Conservation (phyloP, 306 rosid species). For the Malus sieversii region DNA sequence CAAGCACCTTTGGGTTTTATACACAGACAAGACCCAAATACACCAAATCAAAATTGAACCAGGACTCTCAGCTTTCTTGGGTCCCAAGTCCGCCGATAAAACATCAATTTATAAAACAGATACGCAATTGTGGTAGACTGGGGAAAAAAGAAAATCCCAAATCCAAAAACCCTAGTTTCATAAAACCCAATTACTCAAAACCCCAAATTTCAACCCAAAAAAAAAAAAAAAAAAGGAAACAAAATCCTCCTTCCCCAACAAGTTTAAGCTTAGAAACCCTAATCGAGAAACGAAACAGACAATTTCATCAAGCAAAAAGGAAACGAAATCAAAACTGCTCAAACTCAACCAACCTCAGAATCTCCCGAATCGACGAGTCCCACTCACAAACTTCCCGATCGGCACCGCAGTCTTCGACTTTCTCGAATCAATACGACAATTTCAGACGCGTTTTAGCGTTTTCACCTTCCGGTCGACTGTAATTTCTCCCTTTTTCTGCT, state of each 20-base stretch:
- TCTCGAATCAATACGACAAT: background rate
- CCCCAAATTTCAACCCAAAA: background rate
- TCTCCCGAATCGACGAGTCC: slow-evolving; percentile 8
- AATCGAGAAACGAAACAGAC: background rate
- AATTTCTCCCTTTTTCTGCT: too few relatives aligned
- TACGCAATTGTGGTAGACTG: background rate
- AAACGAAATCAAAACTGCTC: background rate
- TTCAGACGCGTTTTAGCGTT: background rate
- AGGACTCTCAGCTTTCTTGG: background rate
- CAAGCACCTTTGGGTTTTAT: background rate
- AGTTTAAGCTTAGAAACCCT: background rate
- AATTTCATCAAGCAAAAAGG: background rate
- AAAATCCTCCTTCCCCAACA: background rate
- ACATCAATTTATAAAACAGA: background rate
- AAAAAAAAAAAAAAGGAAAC: background rate
- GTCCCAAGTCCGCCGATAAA: background rate
- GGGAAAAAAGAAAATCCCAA: background rate
- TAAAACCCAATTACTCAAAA: background rate
- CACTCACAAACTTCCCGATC: background rate
- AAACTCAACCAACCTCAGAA: slow-evolving; percentile 31
- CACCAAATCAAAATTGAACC: background rate
- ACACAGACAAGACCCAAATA: background rate
- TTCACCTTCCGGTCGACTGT: background rate
- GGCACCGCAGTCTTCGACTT: background rate
- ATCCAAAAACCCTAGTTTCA: background rate